Base-by-base conservation (phyloP, 1,284 basidiomycete genomes). In the Malassezia nana region DNA sequence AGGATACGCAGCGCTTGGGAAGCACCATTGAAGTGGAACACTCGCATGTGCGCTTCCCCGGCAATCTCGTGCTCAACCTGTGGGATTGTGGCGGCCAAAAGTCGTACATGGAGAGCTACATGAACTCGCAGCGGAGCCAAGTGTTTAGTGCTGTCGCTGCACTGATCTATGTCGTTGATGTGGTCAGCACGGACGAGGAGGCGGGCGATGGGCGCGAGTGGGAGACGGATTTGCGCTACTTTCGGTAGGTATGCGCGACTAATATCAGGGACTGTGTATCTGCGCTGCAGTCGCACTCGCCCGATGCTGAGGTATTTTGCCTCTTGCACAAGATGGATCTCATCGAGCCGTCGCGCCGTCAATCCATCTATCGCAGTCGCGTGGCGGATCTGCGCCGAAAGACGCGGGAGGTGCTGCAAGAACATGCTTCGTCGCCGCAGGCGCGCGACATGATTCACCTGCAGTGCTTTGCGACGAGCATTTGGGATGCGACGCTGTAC, bases 1-100 rank as follows among this genome's bases (percentile, higher is more conserved):
- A 86, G 45, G 81, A 94, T 59, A 96, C 92, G 2, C 81, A 86
- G 32, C 82, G 91, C 15, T 80, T 98, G 15, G 91, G 91, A 22
- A 90, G 90, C 20, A 98, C 92, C 1, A 90, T 96, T 62, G 94
- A 96, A 71, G 89, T 98, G 56, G 94, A 98, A 75, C 88, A 91
- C 72, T 92, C 91, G 62, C 89, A 95, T 68, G 88, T 98, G 57
- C 87, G 90, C 40, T 95, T 99, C 75, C 82, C 98, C 18, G 90
- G 89, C 16, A 87, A 90, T 74, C 83, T 94, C 83, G 87, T 66
- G 81, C 91, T 76, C 60, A 92, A 94, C 72, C 81, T 98, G 12
- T 96, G 92, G 91, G 94, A 98, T 76, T 96, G 92, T 65, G 92
- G 92, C 43, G 92, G 92, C 4, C 94, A 98, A 77, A 89, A 95